Evolutionary conservation across 1,284 basidiomycete genomes (phyloP).

Genomic region (Athelia sp.): DNA sequence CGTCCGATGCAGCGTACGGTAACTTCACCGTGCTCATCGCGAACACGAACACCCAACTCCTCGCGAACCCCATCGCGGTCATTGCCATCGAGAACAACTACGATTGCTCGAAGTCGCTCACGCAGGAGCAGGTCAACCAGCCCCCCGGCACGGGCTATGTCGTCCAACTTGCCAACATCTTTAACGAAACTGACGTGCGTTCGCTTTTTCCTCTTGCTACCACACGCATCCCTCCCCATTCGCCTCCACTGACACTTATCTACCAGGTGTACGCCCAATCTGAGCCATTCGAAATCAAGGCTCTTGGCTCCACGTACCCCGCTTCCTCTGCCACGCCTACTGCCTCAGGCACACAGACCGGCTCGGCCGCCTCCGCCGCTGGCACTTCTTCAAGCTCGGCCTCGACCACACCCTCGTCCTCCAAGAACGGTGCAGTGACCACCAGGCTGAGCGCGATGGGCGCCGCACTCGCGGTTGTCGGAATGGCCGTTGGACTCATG

Average conservation of each 20-base stretch:
- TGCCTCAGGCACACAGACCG: conserved; percentile 4
- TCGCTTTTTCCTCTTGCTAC: conserved; percentile 1
- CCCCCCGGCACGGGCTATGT: conserved; percentile 46
- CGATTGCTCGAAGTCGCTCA: conserved; percentile 56
- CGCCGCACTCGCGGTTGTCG: not conserved
- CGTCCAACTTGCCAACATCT: conserved; percentile 49
- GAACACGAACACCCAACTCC: conserved; percentile 31
- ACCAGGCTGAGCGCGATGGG: not conserved
- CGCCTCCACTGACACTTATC: conserved; percentile 1
- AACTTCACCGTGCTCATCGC: conserved; percentile 16
- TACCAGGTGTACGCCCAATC: conserved; percentile 58
- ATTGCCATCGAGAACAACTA: conserved; percentile 49
- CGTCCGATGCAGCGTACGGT: not conserved
- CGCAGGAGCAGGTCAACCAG: conserved; percentile 39
- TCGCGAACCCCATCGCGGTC: conserved; percentile 31
- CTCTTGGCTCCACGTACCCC: conserved; percentile 59
- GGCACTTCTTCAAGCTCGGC: conserved; percentile 15
- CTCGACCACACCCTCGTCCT: conserved; percentile 12
- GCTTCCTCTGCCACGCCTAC: conserved; percentile 32
- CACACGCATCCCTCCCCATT: no score
- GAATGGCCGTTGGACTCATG: not conserved
- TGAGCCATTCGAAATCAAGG: conserved; percentile 62
- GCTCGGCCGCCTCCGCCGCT: not conserved
- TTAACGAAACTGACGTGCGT: conserved; percentile 54
- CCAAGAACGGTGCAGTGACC: conserved; percentile 20